These are phyloP conservation scores for Chondrostereum purpureum DNA, from an alignment of 1,284 basidiomycete species.

Conservation along the genomic window DNA sequence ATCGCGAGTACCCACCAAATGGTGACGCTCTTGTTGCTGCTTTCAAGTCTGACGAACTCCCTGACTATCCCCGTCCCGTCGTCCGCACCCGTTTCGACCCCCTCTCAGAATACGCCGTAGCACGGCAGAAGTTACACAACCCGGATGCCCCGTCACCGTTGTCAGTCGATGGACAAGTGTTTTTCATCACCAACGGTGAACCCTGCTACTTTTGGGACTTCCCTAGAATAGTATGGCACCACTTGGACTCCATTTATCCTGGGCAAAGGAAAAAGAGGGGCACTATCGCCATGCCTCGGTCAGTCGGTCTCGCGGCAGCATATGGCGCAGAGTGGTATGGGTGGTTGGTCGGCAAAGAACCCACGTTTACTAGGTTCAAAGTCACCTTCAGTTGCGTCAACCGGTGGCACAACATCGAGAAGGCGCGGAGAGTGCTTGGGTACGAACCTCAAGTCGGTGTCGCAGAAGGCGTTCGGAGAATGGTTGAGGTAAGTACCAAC, in stretches of 20 bases:
- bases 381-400: constrained; percentile 71
- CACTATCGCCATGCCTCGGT: constrained; percentile 53
- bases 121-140: constrained; percentile 35
- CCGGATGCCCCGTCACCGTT: constrained; percentile 45
- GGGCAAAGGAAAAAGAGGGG: constrained; percentile 31
- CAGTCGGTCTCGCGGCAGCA: constrained; percentile 67
- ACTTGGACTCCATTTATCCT: constrained; percentile 59
- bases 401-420: constrained; percentile 94
- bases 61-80: constrained; percentile 48
- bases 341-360: constrained; percentile 73
- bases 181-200: constrained; percentile 98
- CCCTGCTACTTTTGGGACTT: constrained; percentile 98
- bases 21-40: constrained; percentile 52
- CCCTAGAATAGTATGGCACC: constrained; percentile 78
- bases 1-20: constrained; percentile 51
- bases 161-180: constrained; percentile 87
- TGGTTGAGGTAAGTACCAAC: constrained; percentile 56
- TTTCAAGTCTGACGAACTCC: constrained; percentile 49
- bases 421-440: constrained; percentile 84
- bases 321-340: constrained; percentile 70
- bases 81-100: constrained; percentile 74
- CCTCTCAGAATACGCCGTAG: constrained; percentile 50
- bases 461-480: constrained; percentile 80
- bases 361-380: constrained; percentile 87
- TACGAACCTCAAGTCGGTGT: constrained; percentile 90